Percentiles rank a stretch among this genome's conserved stretches.
Conservation (phyloP, 179 eudicot species). For the Heliamphora pulchella region DNA sequence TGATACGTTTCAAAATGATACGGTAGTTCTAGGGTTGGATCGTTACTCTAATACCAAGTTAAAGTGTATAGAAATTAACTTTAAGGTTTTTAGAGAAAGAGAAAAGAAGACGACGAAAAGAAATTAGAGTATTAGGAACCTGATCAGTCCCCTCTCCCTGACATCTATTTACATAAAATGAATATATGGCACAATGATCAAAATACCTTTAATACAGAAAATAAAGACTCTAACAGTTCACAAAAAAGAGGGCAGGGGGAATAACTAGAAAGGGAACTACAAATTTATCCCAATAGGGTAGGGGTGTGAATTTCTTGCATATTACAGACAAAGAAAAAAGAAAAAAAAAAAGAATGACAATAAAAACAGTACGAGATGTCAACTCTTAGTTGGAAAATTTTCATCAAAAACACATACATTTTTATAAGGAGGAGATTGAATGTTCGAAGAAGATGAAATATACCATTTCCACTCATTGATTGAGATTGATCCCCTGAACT, state of each 20-base stretch:
- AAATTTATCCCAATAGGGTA: neutral
- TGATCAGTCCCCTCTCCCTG: too few species aligned
- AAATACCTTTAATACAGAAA: too few species aligned
- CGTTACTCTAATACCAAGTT: too few species aligned
- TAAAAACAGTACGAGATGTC: neutral
- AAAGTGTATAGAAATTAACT: too few species aligned
- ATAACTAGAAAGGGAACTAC: neutral
- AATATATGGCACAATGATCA: too few species aligned
- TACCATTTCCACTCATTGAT: constrained; percentile 85
- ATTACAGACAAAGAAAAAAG: neutral
- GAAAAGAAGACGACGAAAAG: too few species aligned
- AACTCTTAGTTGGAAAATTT: neutral
- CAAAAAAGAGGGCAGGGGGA: neutral
- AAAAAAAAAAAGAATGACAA: too few species aligned
- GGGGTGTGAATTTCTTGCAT: constrained; percentile 6
- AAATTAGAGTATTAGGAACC: too few species aligned
- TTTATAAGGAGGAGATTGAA: neutral
- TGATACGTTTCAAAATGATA: too few species aligned
- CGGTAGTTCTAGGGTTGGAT: too few species aligned
- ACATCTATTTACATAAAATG: too few species aligned
- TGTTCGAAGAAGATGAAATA: constrained; percentile 12
- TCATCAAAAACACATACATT: neutral
- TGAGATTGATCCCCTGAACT: constrained; percentile 90
- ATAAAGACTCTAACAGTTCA: neutral
- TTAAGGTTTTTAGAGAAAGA: too few species aligned